These are phyloP conservation scores for Cladophialophora bantiana DNA, from an alignment of 2,329 filamentous ascomycete genomes.

Conservation along the genomic window DNA sequence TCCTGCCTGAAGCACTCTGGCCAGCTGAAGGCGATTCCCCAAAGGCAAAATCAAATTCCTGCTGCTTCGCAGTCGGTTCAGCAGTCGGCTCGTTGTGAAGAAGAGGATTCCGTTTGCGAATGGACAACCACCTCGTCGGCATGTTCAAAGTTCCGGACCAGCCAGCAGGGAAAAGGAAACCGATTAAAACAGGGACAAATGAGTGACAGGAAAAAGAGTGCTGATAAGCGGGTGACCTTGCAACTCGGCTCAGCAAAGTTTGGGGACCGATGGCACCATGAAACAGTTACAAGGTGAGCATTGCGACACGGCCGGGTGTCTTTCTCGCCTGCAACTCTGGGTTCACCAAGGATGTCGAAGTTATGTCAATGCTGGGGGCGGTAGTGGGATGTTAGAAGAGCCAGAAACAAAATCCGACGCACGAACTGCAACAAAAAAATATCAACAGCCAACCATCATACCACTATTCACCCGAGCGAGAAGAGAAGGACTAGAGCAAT, in stretches of 20 bases:
- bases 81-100: conserved; percentile 26
- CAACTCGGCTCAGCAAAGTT: conserved; percentile 13
- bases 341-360: background rate
- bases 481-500: conserved; percentile 7
- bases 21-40: conserved; percentile 20
- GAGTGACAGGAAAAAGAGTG: conserved; percentile 26
- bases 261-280: conserved; percentile 23
- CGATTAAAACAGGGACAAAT: conserved; percentile 31
- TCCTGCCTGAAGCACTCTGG: conserved; percentile 14
- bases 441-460: conserved; percentile 4
- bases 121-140: conserved; percentile 34
- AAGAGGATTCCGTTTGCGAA: conserved; percentile 29
- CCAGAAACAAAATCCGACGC: conserved; percentile 25
- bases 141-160: conserved; percentile 27
- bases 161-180: conserved; percentile 23
- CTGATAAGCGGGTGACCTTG: conserved; percentile 27
- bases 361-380: conserved; percentile 12
- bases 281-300: conserved; percentile 33
- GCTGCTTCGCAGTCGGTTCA: conserved; percentile 14
- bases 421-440: conserved; percentile 31
- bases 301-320: conserved; percentile 22
- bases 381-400: conserved; percentile 9
- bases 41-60: conserved; percentile 39
- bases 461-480: conserved; percentile 8
- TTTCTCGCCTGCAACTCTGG: conserved; percentile 12